These are phyloP conservation scores for Botryotinia calthae DNA, from an alignment of 2,329 filamentous ascomycete genomes.

Conservation along the genomic window DNA sequence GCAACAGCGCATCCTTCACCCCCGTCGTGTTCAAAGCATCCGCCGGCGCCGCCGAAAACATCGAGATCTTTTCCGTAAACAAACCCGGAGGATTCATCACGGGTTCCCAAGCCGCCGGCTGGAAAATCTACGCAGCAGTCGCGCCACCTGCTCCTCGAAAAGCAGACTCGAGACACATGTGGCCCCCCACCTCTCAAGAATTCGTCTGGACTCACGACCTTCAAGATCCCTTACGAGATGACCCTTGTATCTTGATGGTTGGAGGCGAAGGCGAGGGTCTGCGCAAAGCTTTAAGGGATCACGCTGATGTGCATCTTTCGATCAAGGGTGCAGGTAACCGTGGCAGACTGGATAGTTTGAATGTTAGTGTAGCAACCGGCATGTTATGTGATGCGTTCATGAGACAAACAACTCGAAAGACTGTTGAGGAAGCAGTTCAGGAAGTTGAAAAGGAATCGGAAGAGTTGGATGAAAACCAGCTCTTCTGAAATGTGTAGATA, in stretches of 20 bases:
- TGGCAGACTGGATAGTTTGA: constrained; percentile 78
- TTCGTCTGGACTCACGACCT: constrained; percentile 49
- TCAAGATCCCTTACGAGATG: constrained; percentile 53
- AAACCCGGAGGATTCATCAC: constrained; percentile 69
- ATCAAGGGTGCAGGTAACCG: constrained; percentile 53
- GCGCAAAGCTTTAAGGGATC: constrained; percentile 58
- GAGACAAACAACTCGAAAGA: constrained; percentile 29
- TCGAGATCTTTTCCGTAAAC: constrained; percentile 69
- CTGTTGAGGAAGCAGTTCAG: constrained; percentile 4
- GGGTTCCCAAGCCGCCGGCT: constrained; percentile 66
- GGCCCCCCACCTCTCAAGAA: background rate
- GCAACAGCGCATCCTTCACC: constrained; percentile 70
- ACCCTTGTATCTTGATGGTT: constrained; percentile 76
- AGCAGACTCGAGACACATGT: constrained; percentile 15
- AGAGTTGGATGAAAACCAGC: constrained; percentile 3
- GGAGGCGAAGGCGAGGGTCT: constrained; percentile 80
- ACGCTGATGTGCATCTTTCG: constrained; percentile 63
- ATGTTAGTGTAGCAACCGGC: constrained; percentile 85
- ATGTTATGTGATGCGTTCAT: constrained; percentile 71
- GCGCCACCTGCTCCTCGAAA: constrained; percentile 44
- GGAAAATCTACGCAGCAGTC: constrained; percentile 79
- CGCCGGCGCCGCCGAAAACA: constrained; percentile 78
- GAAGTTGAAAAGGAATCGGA: constrained; percentile 10
- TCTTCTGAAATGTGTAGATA: constrained; percentile 18
- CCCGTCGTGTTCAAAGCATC: constrained; percentile 83